These are phyloP conservation scores for Ustilago sp. DNA, from an alignment of 1,284 basidiomycete species.

Conservation along the genomic window DNA sequence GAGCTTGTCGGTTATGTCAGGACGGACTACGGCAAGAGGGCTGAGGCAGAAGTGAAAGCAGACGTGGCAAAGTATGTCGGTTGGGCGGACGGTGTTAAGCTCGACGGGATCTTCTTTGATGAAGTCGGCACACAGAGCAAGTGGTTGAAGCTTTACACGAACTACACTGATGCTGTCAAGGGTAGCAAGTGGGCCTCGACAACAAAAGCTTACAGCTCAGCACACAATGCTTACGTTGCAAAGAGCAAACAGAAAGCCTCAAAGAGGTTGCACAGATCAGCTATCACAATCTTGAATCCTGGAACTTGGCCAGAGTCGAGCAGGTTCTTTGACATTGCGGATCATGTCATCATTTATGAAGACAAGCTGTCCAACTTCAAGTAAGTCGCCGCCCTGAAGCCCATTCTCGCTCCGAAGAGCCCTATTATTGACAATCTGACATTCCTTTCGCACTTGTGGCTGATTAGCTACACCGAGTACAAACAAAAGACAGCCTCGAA, in stretches of 20 bases:
- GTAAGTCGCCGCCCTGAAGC: neutral
- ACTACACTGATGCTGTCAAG: constrained; percentile 23
- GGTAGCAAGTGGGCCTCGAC: constrained; percentile 1
- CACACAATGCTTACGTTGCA: neutral
- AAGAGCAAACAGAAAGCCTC: neutral
- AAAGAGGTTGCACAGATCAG: neutral
- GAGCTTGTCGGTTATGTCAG: constrained; percentile 29
- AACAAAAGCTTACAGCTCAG: neutral
- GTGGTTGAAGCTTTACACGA: constrained; percentile 8
- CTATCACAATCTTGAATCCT: constrained; percentile 27
- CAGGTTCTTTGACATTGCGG: constrained; percentile 17
- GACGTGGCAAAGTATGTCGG: constrained; percentile 10
- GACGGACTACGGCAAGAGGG: constrained; percentile 16
- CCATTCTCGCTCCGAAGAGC: neutral
- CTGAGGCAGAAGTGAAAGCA: constrained; percentile 5
- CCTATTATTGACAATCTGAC: neutral
- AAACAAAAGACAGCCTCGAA: constrained; percentile 1
- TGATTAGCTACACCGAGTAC: constrained; percentile 15
- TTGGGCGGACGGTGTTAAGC: constrained; percentile 7
- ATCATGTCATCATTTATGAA: constrained; percentile 30
- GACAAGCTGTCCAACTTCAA: constrained; percentile 34
- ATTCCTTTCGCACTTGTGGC: neutral
- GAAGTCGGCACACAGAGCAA: constrained; percentile 12
- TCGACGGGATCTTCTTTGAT: constrained; percentile 33
- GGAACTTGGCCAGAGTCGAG: constrained; percentile 25